phyloP scores from a whole-genome alignment of 1,284 basidiomycete genomes.

The Hypsizygus ulmarius region DNA sequence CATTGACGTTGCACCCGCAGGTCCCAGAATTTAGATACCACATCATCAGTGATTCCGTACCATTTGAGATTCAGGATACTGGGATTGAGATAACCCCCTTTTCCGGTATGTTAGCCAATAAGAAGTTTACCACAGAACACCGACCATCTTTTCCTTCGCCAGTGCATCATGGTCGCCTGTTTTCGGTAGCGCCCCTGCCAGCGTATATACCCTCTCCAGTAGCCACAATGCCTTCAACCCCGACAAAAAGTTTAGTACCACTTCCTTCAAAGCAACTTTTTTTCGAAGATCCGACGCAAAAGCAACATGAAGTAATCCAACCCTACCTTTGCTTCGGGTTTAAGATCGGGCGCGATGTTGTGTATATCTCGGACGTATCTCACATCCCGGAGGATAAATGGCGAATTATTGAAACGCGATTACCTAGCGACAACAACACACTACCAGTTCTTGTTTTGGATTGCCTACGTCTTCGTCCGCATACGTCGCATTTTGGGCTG shows the following conservation, averaged over 20 bases:
- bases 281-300: slow-evolving; percentile 3
- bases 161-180: slow-evolving; percentile 69
- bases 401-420: slow-evolving; percentile 41
- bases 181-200: slow-evolving; percentile 40
- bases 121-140: background rate
- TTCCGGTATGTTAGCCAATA: slow-evolving; percentile 41
- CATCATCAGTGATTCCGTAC: slow-evolving; percentile 60
- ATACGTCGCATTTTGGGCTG: slow-evolving; percentile 74
- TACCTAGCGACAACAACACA: slow-evolving; percentile 21
- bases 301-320: slow-evolving; percentile 33
- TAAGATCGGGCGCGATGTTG: slow-evolving; percentile 58
- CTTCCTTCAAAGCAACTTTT: slow-evolving; percentile 13
- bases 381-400: slow-evolving; percentile 69
- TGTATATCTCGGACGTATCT: slow-evolving; percentile 77
- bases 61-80: slow-evolving; percentile 64
- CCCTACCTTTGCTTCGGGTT: slow-evolving; percentile 78
- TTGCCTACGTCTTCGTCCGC: slow-evolving; percentile 58
- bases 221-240: slow-evolving; percentile 45
- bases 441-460: slow-evolving; percentile 67
- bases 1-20: slow-evolving; percentile 34
- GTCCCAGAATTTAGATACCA: slow-evolving; percentile 80
- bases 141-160: slow-evolving; percentile 2
- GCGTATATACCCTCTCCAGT: slow-evolving; percentile 42
- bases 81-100: slow-evolving; percentile 67
- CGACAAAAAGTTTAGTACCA: slow-evolving; percentile 23